Percentiles rank a stretch among this genome's conserved stretches.
phyloP scores from a whole-genome alignment of 2,329 filamentous ascomycete genomes.

The Ophiostoma pallidulum region DNA sequence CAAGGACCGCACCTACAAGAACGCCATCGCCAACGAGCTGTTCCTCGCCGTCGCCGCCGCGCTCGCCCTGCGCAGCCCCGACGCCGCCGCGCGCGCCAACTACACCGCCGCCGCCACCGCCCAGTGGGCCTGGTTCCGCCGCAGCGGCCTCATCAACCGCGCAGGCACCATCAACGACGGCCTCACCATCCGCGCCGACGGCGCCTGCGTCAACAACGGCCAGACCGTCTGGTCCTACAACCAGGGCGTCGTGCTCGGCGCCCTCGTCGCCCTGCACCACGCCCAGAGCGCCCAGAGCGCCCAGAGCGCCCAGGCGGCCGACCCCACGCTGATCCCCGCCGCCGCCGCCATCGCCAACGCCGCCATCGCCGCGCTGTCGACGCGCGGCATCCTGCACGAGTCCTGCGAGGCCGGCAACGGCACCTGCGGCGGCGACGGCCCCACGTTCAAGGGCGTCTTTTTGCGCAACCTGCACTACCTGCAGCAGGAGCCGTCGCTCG shows the following conservation, averaged over 20 bases:
- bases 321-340: conserved; percentile 31
- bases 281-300: conserved; percentile 27
- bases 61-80: conserved; percentile 37
- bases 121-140: conserved; percentile 44
- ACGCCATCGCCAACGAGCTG: conserved; percentile 48
- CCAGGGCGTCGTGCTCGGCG: conserved; percentile 46
- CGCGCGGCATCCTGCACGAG: conserved; percentile 42
- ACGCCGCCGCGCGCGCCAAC: conserved; percentile 24
- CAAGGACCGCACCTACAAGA: conserved; percentile 41
- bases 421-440: conserved; percentile 35
- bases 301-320: too few species aligned
- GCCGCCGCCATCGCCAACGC: conserved; percentile 42
- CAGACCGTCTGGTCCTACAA: conserved; percentile 43
- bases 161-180: conserved; percentile 44
- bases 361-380: conserved; percentile 35
- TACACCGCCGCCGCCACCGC: conserved; percentile 38
- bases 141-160: conserved; percentile 40
- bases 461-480: conserved; percentile 52
- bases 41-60: conserved; percentile 43
- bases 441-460: conserved; percentile 53
- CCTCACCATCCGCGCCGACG: conserved; percentile 31
- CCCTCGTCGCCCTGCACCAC: conserved; percentile 37
- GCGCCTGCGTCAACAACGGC: conserved; percentile 39
- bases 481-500: conserved; percentile 30
- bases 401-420: conserved; percentile 35